Percentiles rank a stretch among this genome's conserved stretches.
These are phyloP conservation scores for Saccharomycopsis hybrid DNA, from an alignment of 1,139 yeast genomes.

Conservation along the genomic window DNA sequence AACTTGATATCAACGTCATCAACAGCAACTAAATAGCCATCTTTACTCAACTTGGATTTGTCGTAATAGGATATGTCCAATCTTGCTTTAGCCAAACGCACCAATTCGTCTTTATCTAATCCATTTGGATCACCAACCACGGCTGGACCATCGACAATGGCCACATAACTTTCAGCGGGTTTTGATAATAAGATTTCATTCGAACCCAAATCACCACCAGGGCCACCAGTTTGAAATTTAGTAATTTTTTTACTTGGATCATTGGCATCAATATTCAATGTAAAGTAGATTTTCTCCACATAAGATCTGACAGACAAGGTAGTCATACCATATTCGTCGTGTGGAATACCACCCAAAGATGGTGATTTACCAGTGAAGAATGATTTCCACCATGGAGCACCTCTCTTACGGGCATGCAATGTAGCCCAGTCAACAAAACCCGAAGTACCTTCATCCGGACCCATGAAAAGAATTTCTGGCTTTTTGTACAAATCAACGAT, in stretches of 20 bases:
- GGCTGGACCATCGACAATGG: conserved; percentile 93
- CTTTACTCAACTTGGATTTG: conserved; percentile 53
- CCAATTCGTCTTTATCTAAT: conserved; percentile 69
- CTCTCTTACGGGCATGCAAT: conserved; percentile 82
- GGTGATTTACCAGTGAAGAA: conserved; percentile 96
- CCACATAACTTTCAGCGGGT: conserved; percentile 71
- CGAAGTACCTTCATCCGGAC: conserved; percentile 99
- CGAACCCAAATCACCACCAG: conserved; percentile 97
- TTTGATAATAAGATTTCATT: conserved; percentile 85
- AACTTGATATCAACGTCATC: conserved; percentile 77
- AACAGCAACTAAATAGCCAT: conserved; percentile 78
- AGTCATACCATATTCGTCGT: conserved; percentile 97
- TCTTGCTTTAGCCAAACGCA: conserved; percentile 73
- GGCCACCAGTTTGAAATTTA: conserved; percentile 97
- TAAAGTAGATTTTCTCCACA: conserved; percentile 82
- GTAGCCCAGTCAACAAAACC: conserved; percentile 98
- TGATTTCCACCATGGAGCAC: conserved; percentile 99
- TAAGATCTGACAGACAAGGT: conserved; percentile 89
- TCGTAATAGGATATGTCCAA: conserved; percentile 71
- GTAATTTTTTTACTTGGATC: conserved; percentile 33
- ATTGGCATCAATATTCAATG: conserved; percentile 55
- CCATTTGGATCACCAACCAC: conserved; percentile 91
- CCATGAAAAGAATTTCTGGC: conserved; percentile 90
- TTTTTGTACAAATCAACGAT: conserved; percentile 79
- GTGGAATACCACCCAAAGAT: conserved; percentile 93